These are phyloP conservation scores for Trichoderma guizhouense DNA, from an alignment of 2,329 filamentous ascomycete genomes.

Conservation along the genomic window DNA sequence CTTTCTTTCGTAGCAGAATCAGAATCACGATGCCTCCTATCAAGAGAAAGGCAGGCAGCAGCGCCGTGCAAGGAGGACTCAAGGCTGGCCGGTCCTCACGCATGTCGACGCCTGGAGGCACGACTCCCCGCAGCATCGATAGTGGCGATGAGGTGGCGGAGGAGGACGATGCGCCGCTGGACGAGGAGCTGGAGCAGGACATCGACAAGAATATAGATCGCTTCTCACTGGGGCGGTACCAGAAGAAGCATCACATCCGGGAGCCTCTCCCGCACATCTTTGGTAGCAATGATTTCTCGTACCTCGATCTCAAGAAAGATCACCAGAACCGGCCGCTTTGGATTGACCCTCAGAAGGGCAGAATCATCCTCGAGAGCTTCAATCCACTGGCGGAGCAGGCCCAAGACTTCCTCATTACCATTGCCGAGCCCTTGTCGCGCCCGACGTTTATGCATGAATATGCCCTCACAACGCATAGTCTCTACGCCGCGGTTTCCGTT, in stretches of 20 bases:
- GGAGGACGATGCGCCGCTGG: conserved; percentile 50
- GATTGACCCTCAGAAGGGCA: conserved; percentile 84
- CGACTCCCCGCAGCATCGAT: conserved; percentile 56
- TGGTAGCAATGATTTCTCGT: conserved; percentile 69
- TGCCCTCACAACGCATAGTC: conserved; percentile 81
- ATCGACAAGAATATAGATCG: conserved; percentile 58
- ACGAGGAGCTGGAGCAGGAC: conserved; percentile 51
- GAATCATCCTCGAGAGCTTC: conserved; percentile 92
- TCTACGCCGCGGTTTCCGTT: conserved; percentile 93
- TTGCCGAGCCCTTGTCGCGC: conserved; percentile 87
- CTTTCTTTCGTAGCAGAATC: neutral
- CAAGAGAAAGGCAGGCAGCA: conserved; percentile 63
- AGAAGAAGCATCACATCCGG: conserved; percentile 42
- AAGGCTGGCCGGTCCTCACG: conserved; percentile 57
- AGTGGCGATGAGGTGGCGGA: conserved; percentile 49
- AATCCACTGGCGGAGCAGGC: conserved; percentile 81
- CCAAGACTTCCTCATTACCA: conserved; percentile 92
- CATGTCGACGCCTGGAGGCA: conserved; percentile 58
- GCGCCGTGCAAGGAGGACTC: conserved; percentile 43
- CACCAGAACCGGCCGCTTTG: conserved; percentile 87
- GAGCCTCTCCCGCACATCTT: conserved; percentile 48
- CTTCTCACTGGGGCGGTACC: conserved; percentile 54
- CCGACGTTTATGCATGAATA: conserved; percentile 94
- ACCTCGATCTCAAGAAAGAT: conserved; percentile 78
- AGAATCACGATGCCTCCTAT: conserved; percentile 53